Evolutionary conservation across 805 yeast genomes (phyloP), one percentile per base, ranked within the genome.

Genomic region (Hyphopichia homilentoma): DNA sequence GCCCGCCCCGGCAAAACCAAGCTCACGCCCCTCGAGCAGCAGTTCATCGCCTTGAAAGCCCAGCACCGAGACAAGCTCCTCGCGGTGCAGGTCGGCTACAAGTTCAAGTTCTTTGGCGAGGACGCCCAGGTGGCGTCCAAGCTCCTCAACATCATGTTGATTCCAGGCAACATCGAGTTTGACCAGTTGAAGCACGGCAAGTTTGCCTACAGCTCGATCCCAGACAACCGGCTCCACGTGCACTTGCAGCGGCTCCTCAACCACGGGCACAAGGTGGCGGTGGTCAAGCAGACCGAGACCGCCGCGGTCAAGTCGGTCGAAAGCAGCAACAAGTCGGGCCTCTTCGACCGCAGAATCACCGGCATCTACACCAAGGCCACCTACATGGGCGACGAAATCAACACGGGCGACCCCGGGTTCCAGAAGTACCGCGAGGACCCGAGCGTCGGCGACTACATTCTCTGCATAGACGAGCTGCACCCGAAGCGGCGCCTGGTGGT

Each of bases 11-110:
- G 21, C 24, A 36, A 20, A n/a, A 29, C 30, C 17, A 45, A 47
- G 30, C 36, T 63, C 22, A 66, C 95, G 0, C 96, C 97, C 0
- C 57, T 89, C 22, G 97, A 88, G 44, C 73, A 71, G 39, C 97
- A 89, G 55, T 78, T 79, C 38, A 61, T 79, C 18, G 81, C 78
- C 3, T 59, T 93, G 32, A 88, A 88, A 48, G 43, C 56, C 5
- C 47, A 57, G 2, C 61, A 90, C 50, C 50, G 50, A 32, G 95
- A 86, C 43, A 84, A 84, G 32, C 44, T 93, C 2, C 61, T 93
- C 6, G 79, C 93, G 0, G 70, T 90, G 16, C 93, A 93, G 52
- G 94, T 85, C 3, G 98, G 98, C 0, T 93, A 90, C 61, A 88
- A 87, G 55, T 93, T 79, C 60, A 85, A 84, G 48, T 80, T 89